Evolutionary conservation across 1,284 basidiomycete genomes (phyloP), one percentile per base, ranked within the genome.

Genomic region (Cutaneotrichosporon cavernicola): DNA sequence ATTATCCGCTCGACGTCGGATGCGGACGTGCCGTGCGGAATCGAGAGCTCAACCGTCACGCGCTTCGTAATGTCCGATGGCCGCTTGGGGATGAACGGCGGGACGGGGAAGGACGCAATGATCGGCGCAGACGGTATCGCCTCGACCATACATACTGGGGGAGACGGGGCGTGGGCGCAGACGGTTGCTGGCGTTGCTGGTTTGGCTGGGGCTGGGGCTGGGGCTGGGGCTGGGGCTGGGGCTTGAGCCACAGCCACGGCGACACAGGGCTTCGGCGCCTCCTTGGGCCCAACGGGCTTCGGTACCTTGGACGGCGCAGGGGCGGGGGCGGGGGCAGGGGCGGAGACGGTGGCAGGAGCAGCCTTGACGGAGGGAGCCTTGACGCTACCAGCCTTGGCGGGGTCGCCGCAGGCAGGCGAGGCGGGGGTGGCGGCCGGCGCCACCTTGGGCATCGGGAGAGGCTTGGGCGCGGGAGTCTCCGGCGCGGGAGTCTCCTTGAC

Each of bases 21-120:
- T 13, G 26, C 26, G 2, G 22, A 14, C 13, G 40, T 38, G 38
- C 21, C 38, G n/a, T 43, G 22, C 10, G 56, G 56, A 30, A 57
- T 57, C 4, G 56, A 57, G 10, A 57, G 36, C 56, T 57, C 56
- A 11, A 43, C 56, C 4, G 38, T 57, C 30, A 40, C 40, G 38
- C 38, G 56, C 38, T 57, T 52, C 8, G 51, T 52, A 4, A 52
- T 46, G 43, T 46, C 43, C 43, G 43, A 46, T 8, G 43, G 18
- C 4, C 43, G 43, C 43, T 16, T 43, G 43, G n/a, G 43, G 34
- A 9, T 36, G 34, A 2, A 36, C 11, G 34, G 34, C 2, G 43
- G 43, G 16, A 18, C 43, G 43, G 18, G 43, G 43, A n/a, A 46
- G 43, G 43, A 18, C 18, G 43, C 18, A 9, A 46, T 9, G 18